A percentile compares a stretch with the other conserved stretches of the same genome.
These are phyloP conservation scores for Colletotrichum echinochloae DNA, from an alignment of 2,329 filamentous ascomycete genomes.

Conservation along the genomic window DNA sequence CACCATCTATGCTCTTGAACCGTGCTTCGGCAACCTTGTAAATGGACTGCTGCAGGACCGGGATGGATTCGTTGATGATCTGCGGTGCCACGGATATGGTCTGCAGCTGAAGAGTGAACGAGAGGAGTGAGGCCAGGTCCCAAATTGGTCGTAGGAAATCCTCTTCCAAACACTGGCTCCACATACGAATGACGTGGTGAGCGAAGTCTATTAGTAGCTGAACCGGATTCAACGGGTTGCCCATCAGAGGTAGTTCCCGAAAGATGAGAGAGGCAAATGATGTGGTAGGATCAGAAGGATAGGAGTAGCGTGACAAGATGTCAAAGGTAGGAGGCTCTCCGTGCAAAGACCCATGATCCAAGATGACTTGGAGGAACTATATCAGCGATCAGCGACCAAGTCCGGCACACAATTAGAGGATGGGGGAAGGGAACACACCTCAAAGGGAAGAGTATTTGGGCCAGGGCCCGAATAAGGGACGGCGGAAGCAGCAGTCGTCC, in stretches of 20 bases:
- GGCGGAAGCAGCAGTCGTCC: slow-evolving; percentile 18
- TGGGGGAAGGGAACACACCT: slow-evolving; percentile 53
- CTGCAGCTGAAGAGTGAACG: slow-evolving; percentile 73
- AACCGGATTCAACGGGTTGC: slow-evolving; percentile 60
- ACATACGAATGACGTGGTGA: slow-evolving; percentile 72
- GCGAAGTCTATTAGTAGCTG: slow-evolving; percentile 74
- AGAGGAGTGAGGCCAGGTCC: slow-evolving; percentile 73
- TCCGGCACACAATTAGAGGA: neutral
- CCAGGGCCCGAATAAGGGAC: neutral
- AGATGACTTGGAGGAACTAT: slow-evolving; percentile 71
- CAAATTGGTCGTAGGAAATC: slow-evolving; percentile 72
- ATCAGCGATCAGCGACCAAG: slow-evolving; percentile 42
- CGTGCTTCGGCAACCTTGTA: slow-evolving; percentile 69
- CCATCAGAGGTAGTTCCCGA: slow-evolving; percentile 72
- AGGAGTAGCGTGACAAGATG: slow-evolving; percentile 70
- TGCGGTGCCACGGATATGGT: slow-evolving; percentile 68
- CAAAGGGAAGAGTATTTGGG: slow-evolving; percentile 51
- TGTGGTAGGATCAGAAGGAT: slow-evolving; percentile 72
- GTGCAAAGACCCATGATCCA: slow-evolving; percentile 70
- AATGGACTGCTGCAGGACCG: slow-evolving; percentile 69
- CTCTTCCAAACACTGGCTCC: slow-evolving; percentile 76
- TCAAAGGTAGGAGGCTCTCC: slow-evolving; percentile 75
- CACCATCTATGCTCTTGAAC: slow-evolving; percentile 62
- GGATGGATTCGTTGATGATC: slow-evolving; percentile 68
- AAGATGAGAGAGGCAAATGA: slow-evolving; percentile 77